Base-by-base conservation (phyloP, 2,329 filamentous ascomycete species). In the Penicillium sp. region DNA sequence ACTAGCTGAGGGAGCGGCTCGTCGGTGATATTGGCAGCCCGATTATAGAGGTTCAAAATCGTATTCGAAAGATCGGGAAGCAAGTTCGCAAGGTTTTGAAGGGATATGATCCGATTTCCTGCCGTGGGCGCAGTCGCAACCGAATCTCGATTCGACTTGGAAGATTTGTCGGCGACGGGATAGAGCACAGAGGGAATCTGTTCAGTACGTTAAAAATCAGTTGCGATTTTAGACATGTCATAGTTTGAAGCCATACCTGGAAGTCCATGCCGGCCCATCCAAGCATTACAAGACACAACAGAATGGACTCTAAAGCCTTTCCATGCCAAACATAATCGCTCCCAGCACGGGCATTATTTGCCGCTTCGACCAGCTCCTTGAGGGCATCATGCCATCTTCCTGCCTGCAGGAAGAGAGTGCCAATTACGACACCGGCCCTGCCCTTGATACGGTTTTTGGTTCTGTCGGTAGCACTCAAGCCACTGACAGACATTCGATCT, bases 241-340 rank as follows among this genome's bases (percentile, higher is more conserved):
- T 31, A 11, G n/a, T 22, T 22, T 9, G 9, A 22, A 22, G 18
- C 39, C 50, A 35, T 50, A 65, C 64, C 54, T 67, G 62, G 36
- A 96, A 96, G 56, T 92, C 84, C 54, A 90, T 72, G 3, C 82
- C 84, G 23, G 82, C 77, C 85, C 88, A 95, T 18, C 81, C 84
- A 45, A 94, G 79, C 53, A 96, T 76, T 27, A 96, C 59, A 50
- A 96, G 74, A 56, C 84, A 87, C 16, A 94, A 74, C 31, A 92
- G 69, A 43, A 94, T 85, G 17, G 89, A 80, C 59, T 98, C 93
- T 13, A 98, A 72, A 1, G 87, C 89, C 65, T 96, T 96, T 12
- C 85, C 92, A 66, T 95, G 87, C 90, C 92, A 98, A n/a, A 96
- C 63, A 63, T 95, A 86, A 64, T 98, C 92, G 53, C 87, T 89